Base-by-base conservation (phyloP, 805 yeast genomes). In the Cyberlindnera lachancei region DNA sequence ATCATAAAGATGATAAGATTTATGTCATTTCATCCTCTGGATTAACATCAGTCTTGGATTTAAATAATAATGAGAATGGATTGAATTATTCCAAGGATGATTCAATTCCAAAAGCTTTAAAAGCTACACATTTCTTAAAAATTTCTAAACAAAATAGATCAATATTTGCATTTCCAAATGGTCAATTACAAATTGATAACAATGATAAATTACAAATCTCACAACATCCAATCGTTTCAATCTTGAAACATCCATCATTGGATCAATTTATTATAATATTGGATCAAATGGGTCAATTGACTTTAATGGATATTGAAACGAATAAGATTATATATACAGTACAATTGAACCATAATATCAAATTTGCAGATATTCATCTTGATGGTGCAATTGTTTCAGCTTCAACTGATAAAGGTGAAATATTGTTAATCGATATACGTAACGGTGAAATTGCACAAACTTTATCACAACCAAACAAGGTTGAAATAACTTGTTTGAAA, bases 381-480 rank as follows among this genome's bases (percentile, higher is more conserved):
- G 75, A 69, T 47, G 75, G 75, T 18, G 66, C 63, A 2, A 47
- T 69, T n/a, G 35, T 65, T 1, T 68, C 62, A 0, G 38, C 58
- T 15, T 65, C 66, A 5, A 43, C 44, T 3, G 26, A 22, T 4
- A 33, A 48, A 4, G 58, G 58, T 5, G 42, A 52, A 7, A 56
- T 68, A 1, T 34, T 33, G 4, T 46, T 67, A 5, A 51, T 51
- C 32, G 62, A 60, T 31, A 27, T 66, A 15, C 50, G 60, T 14
- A 48, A 48, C 16, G 63, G 66, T 5, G 45, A 48, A 13, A 33
- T 52, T 11, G 58, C 54, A 6, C 42, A 58, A 4, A 48, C 48
- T 8, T 31, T 59, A 23, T 23, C 27, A 15, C 23, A 24, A 23
- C 23, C 30, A 15, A 20, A 24, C 12, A 29, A 16, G 8, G 36